Evolutionary conservation across 352 stramenopile genomes (phyloP).

Genomic region (Globisporangium parvum): DNA sequence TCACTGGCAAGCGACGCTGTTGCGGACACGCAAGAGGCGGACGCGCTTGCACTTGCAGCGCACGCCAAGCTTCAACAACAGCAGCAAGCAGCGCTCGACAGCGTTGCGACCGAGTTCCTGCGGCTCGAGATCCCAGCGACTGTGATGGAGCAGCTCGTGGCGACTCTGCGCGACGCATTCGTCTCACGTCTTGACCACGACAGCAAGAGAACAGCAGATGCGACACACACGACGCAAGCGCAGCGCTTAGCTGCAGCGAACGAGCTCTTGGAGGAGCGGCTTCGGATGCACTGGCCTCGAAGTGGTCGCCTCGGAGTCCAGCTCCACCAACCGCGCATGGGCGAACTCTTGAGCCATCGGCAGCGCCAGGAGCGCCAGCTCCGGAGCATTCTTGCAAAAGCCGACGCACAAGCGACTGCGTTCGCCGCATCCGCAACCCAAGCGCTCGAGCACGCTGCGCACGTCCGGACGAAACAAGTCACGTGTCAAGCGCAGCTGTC

Average conservation of each 20-base stretch:
- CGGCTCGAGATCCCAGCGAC: constrained; percentile 21
- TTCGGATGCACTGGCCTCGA: constrained; percentile 87
- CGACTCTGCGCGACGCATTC: constrained; percentile 32
- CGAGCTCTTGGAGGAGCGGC: constrained; percentile 70
- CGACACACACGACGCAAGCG: constrained; percentile 22
- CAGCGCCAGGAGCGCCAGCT: constrained; percentile 70
- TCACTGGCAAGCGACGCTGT: not conserved
- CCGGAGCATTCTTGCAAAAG: constrained; percentile 44
- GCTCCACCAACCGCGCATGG: constrained; percentile 77
- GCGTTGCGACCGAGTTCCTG: constrained; percentile 28
- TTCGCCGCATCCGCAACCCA: constrained; percentile 35
- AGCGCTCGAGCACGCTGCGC: constrained; percentile 23
- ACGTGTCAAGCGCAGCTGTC: constrained; percentile 54
- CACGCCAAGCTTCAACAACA: constrained; percentile 1
- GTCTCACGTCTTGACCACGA: constrained; percentile 37
- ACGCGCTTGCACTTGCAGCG: constrained; percentile 1
- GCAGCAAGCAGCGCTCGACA: constrained; percentile 11
- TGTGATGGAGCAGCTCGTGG: constrained; percentile 21
- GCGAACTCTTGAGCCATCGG: constrained; percentile 74
- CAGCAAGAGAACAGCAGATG: constrained; percentile 14
- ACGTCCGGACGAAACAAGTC: constrained; percentile 41
- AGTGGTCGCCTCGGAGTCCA: constrained; percentile 81
- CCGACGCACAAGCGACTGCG: constrained; percentile 35
- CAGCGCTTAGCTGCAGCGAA: constrained; percentile 32
- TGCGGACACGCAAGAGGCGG: not conserved